Evolutionary conservation across 2,329 filamentous ascomycete genomes (phyloP), one percentile per base, ranked within the genome.

Genomic region (Penicillium thymicola): DNA sequence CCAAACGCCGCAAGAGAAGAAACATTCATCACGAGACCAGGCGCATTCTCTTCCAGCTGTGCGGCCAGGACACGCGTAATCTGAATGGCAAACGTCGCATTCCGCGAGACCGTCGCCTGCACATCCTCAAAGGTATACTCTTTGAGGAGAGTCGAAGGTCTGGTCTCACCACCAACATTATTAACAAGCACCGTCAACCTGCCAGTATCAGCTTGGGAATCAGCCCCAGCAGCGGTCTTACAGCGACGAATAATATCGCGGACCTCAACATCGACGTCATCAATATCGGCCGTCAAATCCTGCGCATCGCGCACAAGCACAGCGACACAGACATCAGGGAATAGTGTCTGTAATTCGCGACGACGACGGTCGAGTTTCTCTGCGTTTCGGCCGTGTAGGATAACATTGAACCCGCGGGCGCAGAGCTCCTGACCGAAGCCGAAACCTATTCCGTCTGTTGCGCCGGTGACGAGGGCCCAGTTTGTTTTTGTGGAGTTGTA

Each of bases 381-480:
- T 2, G 62, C 59, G 57, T 82, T 82, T 36, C 82, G 79, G n/a
- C 83, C 82, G 59, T 86, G 83, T 9, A 86, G 65, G 16, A 85
- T 72, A 34, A 86, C 74, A 62, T 83, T 81, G 76, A 85, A 85
- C 45, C 81, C 81, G 14, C 70, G 71, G 0, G 61, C 57, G 18
- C 79, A 79, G n/a, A 86, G 78, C 62, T 82, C 79, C 53, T 78
- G 68, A 4, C 77, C 76, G 57, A 85, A 78, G 0, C 71, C 78
- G 28, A 72, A 71, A 11, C 84, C 83, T 38, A 85, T 84, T 21
- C 83, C 84, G 44, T 82, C 81, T 14, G 75, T 81, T 18, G 80
- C 76, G 32, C 83, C 82, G 0, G 82, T 85, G 9, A 66, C 63
- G 7, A 66, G 56, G 46, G 64, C 64, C 64, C 64, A 65, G 50